Base-by-base conservation (phyloP, 257 asterid species). In the Catharanthus roseus region DNA sequence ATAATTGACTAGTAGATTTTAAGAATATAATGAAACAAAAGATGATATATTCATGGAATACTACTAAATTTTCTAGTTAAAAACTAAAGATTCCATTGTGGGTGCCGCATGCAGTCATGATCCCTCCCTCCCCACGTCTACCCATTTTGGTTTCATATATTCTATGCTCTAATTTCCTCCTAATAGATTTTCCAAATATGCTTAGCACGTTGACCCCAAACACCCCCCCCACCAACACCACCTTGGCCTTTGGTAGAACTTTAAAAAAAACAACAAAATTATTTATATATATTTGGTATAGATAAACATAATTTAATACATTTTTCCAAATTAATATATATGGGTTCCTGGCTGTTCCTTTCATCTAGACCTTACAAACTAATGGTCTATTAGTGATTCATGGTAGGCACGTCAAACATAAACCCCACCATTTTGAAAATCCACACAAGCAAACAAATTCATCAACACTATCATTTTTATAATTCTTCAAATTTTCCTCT, bases 371-470 rank as follows among this genome's bases (percentile, higher is more conserved):
- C 41, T 1, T 26, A 31, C 42, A 3, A 19, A 56, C 26, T 41
- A 19, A 21, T 13, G 42, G 54, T 41, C 56, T 1, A 71, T 84
- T 77, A 67, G 65, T 53, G 71, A 72, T 77, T 84, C 73, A 81
- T 85, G 96, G 74, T 56, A 77, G 74, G 84, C 97, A 91, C 91
- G 92, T 87, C 80, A 74, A 77, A 51, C 62, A 51, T 29, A 16
- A 58, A 54, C 71, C 76, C 74, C 86, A 77, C 80, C 79, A 47
- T 53, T 49, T 75, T 49, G 82, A 83, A n/a, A 84, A 77, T 72
- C 58, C 31, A 21, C 45, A 57, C 45, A 68, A 79, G 67, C 74
- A 64, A 72, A 79, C 82, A 78, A 67, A 73, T 67, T 5, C 74
- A 74, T 5, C 74, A 74, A 81, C 76, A 80, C 71, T 80, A 82